phyloP scores from a whole-genome alignment of 108 stramenopile species.

The Nannochloropsis gaditana region DNA sequence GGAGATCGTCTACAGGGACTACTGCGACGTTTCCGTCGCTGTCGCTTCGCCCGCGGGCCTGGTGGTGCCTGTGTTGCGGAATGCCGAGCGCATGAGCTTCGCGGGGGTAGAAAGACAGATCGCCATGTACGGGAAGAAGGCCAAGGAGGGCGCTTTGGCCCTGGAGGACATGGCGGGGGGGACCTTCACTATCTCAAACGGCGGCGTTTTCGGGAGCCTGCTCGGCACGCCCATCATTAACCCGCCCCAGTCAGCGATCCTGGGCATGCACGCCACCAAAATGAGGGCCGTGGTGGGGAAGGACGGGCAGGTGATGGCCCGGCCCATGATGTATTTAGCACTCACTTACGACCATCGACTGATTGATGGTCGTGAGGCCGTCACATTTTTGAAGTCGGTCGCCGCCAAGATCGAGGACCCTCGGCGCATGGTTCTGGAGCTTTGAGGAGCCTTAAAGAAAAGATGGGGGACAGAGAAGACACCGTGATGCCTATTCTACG shows the following conservation, averaged over 20 bases:
- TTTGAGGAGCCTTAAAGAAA: slow-evolving; percentile 57
- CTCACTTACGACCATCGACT: slow-evolving; percentile 99
- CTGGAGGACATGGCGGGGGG: slow-evolving; percentile 99
- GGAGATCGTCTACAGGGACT: slow-evolving; percentile 98
- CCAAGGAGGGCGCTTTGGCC: slow-evolving; percentile 65
- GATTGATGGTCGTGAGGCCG: slow-evolving; percentile 99
- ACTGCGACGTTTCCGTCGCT: slow-evolving; percentile 92
- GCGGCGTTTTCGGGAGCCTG: slow-evolving; percentile 97
- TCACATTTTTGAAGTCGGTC: slow-evolving; percentile 95
- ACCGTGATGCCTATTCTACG: too few relatives aligned
- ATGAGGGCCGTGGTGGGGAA: slow-evolving; percentile 84
- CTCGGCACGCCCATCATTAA: slow-evolving; percentile 99
- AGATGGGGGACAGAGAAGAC: neutral
- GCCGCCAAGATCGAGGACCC: slow-evolving; percentile 96
- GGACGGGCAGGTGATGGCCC: slow-evolving; percentile 88
- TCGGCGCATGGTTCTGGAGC: slow-evolving; percentile 76
- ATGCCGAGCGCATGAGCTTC: slow-evolving; percentile 92
- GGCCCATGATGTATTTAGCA: slow-evolving; percentile 99
- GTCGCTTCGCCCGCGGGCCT: slow-evolving; percentile 91
- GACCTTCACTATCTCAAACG: slow-evolving; percentile 98
- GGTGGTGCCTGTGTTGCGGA: slow-evolving; percentile 95
- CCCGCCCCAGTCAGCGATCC: slow-evolving; percentile 96
- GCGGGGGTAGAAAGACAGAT: slow-evolving; percentile 94
- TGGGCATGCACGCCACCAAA: slow-evolving; percentile 99
- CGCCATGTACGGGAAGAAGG: slow-evolving; percentile 87